These are phyloP conservation scores for Aspergillus vadensis DNA, from an alignment of 2,329 filamentous ascomycete species.

Conservation along the genomic window DNA sequence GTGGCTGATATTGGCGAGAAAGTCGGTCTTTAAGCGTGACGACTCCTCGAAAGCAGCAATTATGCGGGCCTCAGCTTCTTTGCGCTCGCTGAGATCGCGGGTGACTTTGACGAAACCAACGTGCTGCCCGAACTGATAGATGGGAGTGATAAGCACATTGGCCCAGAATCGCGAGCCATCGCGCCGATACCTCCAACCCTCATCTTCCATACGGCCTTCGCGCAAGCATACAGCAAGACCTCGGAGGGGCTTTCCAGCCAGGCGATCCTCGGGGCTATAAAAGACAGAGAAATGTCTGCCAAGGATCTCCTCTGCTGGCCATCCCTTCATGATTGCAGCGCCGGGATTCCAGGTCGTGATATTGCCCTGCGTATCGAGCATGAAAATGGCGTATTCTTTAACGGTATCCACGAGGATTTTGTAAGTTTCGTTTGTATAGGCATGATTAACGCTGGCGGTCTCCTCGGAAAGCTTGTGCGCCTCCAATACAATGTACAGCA, in stretches of 20 bases:
- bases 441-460: conserved; percentile 30
- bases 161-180: conserved; percentile 64
- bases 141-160: conserved; percentile 60
- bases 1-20: conserved; percentile 65
- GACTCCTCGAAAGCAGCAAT: conserved; percentile 63
- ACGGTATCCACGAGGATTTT: conserved; percentile 64
- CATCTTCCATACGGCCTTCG: conserved; percentile 60
- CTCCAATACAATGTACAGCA: conserved; percentile 49
- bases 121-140: conserved; percentile 56
- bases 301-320: conserved; percentile 57
- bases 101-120: conserved; percentile 63
- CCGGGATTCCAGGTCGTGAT: conserved; percentile 62
- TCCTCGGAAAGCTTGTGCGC: conserved; percentile 39
- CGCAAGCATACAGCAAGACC: conserved; percentile 57
- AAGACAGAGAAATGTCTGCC: conserved; percentile 62
- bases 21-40: conserved; percentile 63
- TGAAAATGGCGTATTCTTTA: conserved; percentile 65
- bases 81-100: conserved; percentile 59
- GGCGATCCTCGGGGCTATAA: conserved; percentile 56
- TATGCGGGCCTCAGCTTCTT: conserved; percentile 56
- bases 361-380: conserved; percentile 58
- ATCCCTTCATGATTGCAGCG: conserved; percentile 59
- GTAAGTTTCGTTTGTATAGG: conserved; percentile 57
- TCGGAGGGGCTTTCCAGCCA: conserved; percentile 52
- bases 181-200: conserved; percentile 61